Evolutionary conservation across 2,329 filamentous ascomycete species (phyloP).

Genomic region (Phaeophleospora eucalypticola): DNA sequence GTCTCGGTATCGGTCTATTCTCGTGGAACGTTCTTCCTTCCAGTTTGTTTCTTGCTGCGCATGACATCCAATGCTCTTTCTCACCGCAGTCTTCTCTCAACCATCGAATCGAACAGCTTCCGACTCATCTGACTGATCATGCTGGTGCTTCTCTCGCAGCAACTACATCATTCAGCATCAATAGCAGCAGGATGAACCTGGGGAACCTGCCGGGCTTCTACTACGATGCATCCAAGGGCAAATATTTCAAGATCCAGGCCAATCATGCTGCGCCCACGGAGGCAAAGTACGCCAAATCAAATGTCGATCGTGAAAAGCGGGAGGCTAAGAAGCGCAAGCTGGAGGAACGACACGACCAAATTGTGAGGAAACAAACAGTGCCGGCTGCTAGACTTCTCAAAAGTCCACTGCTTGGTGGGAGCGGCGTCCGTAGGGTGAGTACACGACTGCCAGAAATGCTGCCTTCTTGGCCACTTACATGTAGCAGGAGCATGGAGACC

Average conservation of each 20-base stretch:
- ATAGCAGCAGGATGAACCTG: constrained; percentile 33
- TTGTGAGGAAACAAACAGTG: constrained; percentile 22
- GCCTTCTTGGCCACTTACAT: neutral
- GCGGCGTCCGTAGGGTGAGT: constrained; percentile 2
- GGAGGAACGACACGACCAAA: constrained; percentile 15
- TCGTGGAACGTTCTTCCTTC: too few species aligned
- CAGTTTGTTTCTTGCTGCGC: too few species aligned
- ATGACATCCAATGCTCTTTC: too few species aligned
- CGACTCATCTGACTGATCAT: neutral
- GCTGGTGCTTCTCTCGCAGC: neutral
- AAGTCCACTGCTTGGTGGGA: constrained; percentile 3
- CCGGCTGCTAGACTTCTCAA: constrained; percentile 3
- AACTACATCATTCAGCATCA: neutral
- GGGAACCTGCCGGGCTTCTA: constrained; percentile 47
- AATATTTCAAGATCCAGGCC: constrained; percentile 48
- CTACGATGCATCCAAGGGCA: constrained; percentile 45
- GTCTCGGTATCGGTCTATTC: neutral
- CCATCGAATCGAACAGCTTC: too few species aligned
- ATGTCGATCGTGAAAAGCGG: constrained; percentile 36
- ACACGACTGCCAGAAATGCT: neutral
- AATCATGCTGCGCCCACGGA: constrained; percentile 33
- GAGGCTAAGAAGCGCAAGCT: constrained; percentile 30
- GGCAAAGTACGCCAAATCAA: constrained; percentile 40
- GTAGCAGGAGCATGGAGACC: constrained; percentile 2
- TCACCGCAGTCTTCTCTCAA: too few species aligned